phyloP scores from a whole-genome alignment of 2,329 filamentous ascomycete genomes.

The Fusarium nematophilum region DNA sequence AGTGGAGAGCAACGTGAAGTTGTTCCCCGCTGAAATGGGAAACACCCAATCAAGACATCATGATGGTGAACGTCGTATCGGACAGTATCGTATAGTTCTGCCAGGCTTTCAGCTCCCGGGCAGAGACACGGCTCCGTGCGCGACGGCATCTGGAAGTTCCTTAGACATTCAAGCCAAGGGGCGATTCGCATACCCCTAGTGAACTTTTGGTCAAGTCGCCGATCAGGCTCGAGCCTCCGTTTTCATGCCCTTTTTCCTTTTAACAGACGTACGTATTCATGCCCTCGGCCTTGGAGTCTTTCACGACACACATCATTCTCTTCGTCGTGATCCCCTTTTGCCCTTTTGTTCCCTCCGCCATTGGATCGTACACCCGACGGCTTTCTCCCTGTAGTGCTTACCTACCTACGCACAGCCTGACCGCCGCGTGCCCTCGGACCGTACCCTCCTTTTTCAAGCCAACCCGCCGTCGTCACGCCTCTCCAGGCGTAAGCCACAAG shows the following conservation, averaged over 20 bases:
- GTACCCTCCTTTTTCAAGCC: conserved; percentile 14
- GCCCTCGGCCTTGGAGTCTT: neutral
- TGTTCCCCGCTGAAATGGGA: neutral
- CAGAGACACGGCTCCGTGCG: conserved; percentile 13
- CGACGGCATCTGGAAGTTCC: conserved; percentile 8
- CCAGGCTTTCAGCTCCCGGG: neutral
- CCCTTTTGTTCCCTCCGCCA: neutral
- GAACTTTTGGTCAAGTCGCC: conserved; percentile 3
- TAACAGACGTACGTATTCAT: neutral
- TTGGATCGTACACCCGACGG: neutral
- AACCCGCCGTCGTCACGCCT: conserved; percentile 30
- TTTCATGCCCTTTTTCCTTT: neutral
- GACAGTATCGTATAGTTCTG: too few relatives aligned
- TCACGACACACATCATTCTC: neutral
- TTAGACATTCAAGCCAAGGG: conserved; percentile 7
- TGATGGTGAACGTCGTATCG: too few relatives aligned
- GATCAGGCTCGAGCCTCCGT: neutral
- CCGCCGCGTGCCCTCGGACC: neutral
- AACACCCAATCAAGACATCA: conserved; percentile 17
- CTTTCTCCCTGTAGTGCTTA: conserved; percentile 17
- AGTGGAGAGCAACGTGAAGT: conserved; percentile 6
- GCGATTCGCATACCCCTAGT: conserved; percentile 1
- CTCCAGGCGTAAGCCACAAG: conserved; percentile 32
- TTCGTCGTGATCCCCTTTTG: neutral
- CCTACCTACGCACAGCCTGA: too few relatives aligned